phyloP scores from a whole-genome alignment of 2,329 filamentous ascomycete genomes.

The Fusarium newnesense region DNA sequence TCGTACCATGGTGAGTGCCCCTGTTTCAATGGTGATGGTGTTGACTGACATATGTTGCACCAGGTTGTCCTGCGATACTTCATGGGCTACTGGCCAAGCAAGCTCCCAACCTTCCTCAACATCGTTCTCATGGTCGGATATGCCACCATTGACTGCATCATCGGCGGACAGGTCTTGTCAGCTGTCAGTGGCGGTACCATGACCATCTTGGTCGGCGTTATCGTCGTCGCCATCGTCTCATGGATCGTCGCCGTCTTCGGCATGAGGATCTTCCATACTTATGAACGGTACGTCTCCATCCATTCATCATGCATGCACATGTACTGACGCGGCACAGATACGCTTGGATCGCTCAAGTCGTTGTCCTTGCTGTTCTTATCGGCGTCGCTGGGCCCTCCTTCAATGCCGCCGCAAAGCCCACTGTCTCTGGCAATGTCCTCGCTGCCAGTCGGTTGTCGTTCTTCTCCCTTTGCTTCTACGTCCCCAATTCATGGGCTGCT shows the following conservation, averaged over 20 bases:
- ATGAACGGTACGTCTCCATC: conserved; percentile 63
- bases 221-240: conserved; percentile 79
- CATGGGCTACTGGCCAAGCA: conserved; percentile 72
- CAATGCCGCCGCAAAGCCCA: conserved; percentile 72
- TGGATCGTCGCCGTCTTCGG: conserved; percentile 75
- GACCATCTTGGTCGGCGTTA: conserved; percentile 78
- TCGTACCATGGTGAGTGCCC: conserved; percentile 71
- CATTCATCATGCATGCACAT: background rate
- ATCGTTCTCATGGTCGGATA: conserved; percentile 78
- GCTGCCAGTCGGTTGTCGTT: conserved; percentile 70
- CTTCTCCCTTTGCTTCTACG: conserved; percentile 73
- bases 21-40: no score
- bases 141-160: conserved; percentile 81
- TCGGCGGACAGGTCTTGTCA: conserved; percentile 80
- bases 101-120: conserved; percentile 46
- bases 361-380: conserved; percentile 78
- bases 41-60: background rate
- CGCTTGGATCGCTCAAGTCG: conserved; percentile 73
- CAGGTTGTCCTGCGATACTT: conserved; percentile 76
- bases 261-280: conserved; percentile 69
- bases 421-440: conserved; percentile 68
- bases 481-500: conserved; percentile 68
- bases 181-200: conserved; percentile 74
- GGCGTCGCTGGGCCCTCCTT: conserved; percentile 71
- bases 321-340: conserved; percentile 40